Evolutionary conservation across 2,329 filamentous ascomycete genomes (phyloP).

Genomic region (Apiospora malaysiana): DNA sequence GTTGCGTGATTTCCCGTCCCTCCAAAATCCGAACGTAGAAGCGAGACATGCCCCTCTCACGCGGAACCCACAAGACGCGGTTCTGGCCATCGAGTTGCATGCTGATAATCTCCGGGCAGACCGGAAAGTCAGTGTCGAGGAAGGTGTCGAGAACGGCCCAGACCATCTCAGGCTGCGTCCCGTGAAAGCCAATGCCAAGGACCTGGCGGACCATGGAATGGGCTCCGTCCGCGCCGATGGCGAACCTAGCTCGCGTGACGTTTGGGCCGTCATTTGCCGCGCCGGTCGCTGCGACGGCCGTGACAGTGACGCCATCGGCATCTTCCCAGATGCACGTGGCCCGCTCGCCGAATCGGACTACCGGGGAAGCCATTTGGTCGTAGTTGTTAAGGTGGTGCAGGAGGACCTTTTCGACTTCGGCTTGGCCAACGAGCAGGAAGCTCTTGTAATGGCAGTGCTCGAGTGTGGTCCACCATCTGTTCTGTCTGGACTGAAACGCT

Average conservation of each 20-base stretch:
- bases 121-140: constrained; percentile 53
- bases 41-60: constrained; percentile 52
- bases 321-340: constrained; percentile 37
- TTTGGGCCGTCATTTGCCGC: background rate
- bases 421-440: constrained; percentile 57
- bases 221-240: constrained; percentile 59
- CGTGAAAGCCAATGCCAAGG: constrained; percentile 48
- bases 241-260: constrained; percentile 46
- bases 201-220: constrained; percentile 51
- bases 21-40: constrained; percentile 53
- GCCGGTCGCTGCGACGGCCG: constrained; percentile 31
- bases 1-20: constrained; percentile 46
- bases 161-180: constrained; percentile 55
- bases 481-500: constrained; percentile 52
- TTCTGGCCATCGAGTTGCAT: constrained; percentile 52
- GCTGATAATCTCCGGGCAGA: constrained; percentile 53
- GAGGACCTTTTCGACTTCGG: constrained; percentile 50
- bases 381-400: constrained; percentile 36
- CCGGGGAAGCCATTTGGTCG: constrained; percentile 25
- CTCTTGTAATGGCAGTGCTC: constrained; percentile 52
- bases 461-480: constrained; percentile 53
- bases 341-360: constrained; percentile 47
- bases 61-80: constrained; percentile 54
- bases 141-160: constrained; percentile 57
- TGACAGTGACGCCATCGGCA: constrained; percentile 32